Conservation (phyloP, 2,329 filamentous ascomycete species). For the Fusarium staphyleae region DNA sequence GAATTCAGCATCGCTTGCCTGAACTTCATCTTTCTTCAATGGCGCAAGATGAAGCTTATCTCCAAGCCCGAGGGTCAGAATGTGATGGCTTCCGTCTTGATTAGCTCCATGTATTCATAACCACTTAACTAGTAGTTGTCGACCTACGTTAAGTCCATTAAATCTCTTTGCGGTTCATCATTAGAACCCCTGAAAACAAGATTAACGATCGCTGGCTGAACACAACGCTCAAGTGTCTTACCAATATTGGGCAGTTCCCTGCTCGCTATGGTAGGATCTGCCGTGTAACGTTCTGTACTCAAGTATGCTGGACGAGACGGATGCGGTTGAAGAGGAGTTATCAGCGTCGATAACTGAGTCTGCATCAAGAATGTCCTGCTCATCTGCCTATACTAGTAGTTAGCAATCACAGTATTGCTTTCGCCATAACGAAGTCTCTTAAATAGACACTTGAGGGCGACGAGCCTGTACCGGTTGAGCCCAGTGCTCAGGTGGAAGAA, state of each 20-base stretch:
- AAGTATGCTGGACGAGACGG: slow-evolving; percentile 32
- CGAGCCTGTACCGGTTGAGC: slow-evolving; percentile 27
- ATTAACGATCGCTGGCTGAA: not conserved
- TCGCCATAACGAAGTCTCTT: too few relatives aligned
- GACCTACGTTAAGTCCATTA: slow-evolving; percentile 36
- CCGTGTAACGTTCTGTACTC: slow-evolving; percentile 36
- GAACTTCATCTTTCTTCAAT: slow-evolving; percentile 33
- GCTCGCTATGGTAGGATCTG: slow-evolving; percentile 35
- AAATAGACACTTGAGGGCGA: not conserved
- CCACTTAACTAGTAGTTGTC: accelerated
- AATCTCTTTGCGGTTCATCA: slow-evolving; percentile 30
- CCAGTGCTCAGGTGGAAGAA: slow-evolving; percentile 35
- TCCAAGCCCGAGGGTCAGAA: slow-evolving; percentile 32
- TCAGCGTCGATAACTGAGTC: slow-evolving; percentile 15
- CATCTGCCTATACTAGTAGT: not conserved
- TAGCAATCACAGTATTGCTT: not conserved
- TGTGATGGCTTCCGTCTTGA: slow-evolving; percentile 17
- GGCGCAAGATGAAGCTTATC: slow-evolving; percentile 33
- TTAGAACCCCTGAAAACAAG: slow-evolving; percentile 28
- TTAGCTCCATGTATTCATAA: not conserved
- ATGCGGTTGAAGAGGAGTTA: slow-evolving; percentile 28
- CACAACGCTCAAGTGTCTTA: not conserved
- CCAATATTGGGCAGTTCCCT: slow-evolving; percentile 40
- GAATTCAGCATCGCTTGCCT: slow-evolving; percentile 8
- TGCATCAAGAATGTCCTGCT: not conserved